Conservation (phyloP, 495 filamentous ascomycete genomes). For the Aspergillus diversus region DNA sequence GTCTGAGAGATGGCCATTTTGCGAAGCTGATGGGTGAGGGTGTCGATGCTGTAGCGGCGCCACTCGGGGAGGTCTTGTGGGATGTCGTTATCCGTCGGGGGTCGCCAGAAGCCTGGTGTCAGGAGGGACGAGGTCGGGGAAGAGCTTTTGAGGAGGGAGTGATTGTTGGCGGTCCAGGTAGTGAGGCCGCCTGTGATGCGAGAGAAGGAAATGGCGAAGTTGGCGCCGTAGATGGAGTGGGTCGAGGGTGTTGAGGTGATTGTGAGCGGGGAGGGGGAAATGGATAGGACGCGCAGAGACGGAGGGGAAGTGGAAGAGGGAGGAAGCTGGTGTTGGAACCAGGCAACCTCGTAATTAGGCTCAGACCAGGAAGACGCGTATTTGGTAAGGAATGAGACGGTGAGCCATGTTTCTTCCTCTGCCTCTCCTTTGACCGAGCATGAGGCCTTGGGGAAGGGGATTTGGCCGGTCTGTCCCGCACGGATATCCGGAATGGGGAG, state of each 20-base stretch:
- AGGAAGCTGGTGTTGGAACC: constrained; percentile 31
- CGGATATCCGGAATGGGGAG: constrained; percentile 26
- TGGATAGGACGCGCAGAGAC: neutral
- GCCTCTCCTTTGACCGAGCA: constrained; percentile 8
- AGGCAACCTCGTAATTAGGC: constrained; percentile 36
- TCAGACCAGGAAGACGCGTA: constrained; percentile 32
- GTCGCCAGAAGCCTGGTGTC: constrained; percentile 45
- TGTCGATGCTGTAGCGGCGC: constrained; percentile 33
- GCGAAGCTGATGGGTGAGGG: constrained; percentile 14
- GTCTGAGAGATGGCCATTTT: neutral
- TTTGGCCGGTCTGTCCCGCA: constrained; percentile 22
- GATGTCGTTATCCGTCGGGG: constrained; percentile 68
- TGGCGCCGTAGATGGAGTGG: neutral
- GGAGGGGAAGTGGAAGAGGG: neutral
- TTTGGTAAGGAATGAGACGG: constrained; percentile 36
- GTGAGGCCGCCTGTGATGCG: constrained; percentile 24
- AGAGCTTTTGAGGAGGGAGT: neutral
- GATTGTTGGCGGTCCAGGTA: constrained; percentile 16
- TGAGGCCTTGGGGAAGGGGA: constrained; percentile 21
- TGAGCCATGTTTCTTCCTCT: constrained; percentile 27
- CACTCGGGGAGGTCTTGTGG: constrained; percentile 44
- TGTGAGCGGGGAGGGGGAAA: neutral
- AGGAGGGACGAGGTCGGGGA: constrained; percentile 22
- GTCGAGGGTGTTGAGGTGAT: constrained; percentile 2
- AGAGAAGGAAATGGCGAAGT: constrained; percentile 20